Base-by-base conservation (phyloP, 139 green algal species). In the Zygnema circumcarinatum region DNA sequence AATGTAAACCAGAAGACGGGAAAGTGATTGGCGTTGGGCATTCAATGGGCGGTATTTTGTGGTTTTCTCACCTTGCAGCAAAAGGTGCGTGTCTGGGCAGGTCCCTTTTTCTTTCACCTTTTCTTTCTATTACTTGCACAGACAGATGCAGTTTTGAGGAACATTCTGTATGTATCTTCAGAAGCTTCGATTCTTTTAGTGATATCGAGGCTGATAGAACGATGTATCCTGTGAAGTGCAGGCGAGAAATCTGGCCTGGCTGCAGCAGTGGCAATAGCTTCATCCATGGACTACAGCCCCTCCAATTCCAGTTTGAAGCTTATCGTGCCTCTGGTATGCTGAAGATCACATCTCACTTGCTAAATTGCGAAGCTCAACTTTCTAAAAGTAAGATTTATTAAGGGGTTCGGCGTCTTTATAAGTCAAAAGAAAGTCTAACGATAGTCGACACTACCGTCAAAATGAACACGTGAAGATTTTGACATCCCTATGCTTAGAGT, bases 21-120 rank as follows among this genome's bases (percentile, higher is more conserved):
- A 87, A 88, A 69, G 22, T 92, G 36, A 53, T 92, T 47, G 83
- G 67, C 33, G 42, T 92, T 29, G 88, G 88, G 20, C 88, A 92
- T 32, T 92, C 88, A 33, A 88, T 92, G 88, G 88, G 88, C 0
- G 88, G 88, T 7, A 92, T 92, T 32, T 47, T 92, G 0, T 73
- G 88, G 16, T 89, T 89, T 62, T 76, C 74, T 22, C 74, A 72
- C 22, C 32, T 85, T 20, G 81, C 81, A 3, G 38, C 67, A 2
- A 7, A 38, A 85, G 36, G 78, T 85, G 21, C 38, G 40, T 67
- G 7, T 36, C 33, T 16, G 21, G 31, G 33, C 69, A 38, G 32
- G 32, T 85, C 16, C 3, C 67, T 2, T 11, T 85, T 35, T 86
- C 2, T 87, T 1, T 86, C 25, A 54, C 80, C 38, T 2, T 86